Percentiles rank a stretch among this genome's conserved stretches.
phyloP scores from a whole-genome alignment of 2,329 filamentous ascomycete genomes.

The Pyricularia grisea region DNA sequence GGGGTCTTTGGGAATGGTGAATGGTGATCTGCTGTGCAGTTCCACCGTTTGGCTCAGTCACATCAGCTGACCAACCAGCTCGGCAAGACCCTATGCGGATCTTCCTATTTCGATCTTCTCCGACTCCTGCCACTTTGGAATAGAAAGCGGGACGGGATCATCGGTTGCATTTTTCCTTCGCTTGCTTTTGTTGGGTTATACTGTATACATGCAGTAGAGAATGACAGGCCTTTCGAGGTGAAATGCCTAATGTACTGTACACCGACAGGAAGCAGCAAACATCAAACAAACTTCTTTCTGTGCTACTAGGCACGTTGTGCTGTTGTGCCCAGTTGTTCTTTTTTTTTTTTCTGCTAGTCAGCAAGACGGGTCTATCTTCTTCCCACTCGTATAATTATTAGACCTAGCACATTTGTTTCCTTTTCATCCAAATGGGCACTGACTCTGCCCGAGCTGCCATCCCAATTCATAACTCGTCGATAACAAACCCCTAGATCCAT shows the following conservation, averaged over 20 bases:
- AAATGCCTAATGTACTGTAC: neutral
- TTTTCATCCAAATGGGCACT: neutral
- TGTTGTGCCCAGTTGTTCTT: neutral
- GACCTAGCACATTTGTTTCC: neutral
- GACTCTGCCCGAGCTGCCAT: neutral
- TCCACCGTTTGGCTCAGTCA: neutral
- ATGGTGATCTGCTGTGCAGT: conserved; percentile 1
- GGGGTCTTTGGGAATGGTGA: neutral
- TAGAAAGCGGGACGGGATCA: neutral
- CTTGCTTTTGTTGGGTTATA: neutral
- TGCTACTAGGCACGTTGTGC: neutral
- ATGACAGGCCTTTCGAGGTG: neutral
- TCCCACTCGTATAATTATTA: neutral
- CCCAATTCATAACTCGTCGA: neutral
- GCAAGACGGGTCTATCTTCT: neutral
- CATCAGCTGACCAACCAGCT: neutral
- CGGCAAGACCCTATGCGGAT: neutral
- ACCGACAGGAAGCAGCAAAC: neutral
- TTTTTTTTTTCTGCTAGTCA: no score
- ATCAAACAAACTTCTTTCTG: neutral
- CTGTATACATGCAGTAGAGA: neutral
- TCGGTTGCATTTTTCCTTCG: neutral
- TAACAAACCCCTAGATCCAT: neutral
- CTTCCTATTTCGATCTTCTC: neutral
- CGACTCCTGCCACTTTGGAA: neutral